Conservation (phyloP, 768 basidiomycete genomes). For the Pisolithus microcarpus region DNA sequence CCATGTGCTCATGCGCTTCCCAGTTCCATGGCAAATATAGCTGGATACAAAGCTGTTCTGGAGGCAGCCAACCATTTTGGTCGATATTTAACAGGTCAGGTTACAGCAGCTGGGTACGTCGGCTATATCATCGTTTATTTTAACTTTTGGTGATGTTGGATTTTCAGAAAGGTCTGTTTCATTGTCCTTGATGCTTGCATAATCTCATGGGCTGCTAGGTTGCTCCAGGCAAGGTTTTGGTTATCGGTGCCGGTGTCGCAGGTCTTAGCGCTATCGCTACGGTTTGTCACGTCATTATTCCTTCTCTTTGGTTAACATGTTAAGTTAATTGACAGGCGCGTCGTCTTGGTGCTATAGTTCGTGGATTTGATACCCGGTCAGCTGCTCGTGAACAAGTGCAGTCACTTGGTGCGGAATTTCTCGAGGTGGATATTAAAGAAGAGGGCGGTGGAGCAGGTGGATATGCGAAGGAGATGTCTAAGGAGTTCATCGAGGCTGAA, state of each 20-base stretch:
- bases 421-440: slow-evolving; percentile 76
- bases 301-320: background rate
- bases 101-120: slow-evolving; percentile 81
- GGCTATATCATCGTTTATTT: background rate
- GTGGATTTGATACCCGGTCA: slow-evolving; percentile 81
- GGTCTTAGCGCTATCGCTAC: slow-evolving; percentile 85
- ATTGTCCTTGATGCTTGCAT: background rate
- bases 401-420: slow-evolving; percentile 82
- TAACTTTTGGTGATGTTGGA: slow-evolving; percentile 1
- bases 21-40: slow-evolving; percentile 91
- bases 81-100: slow-evolving; percentile 84
- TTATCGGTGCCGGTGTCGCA: slow-evolving; percentile 86
- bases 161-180: slow-evolving; percentile 35
- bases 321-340: slow-evolving; percentile 44
- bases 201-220: slow-evolving; percentile 41
- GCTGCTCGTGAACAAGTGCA: slow-evolving; percentile 86
- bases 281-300: slow-evolving; percentile 27
- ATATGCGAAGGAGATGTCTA: slow-evolving; percentile 87
- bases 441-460: slow-evolving; percentile 79
- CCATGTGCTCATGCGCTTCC: background rate
- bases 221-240: slow-evolving; percentile 78
- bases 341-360: slow-evolving; percentile 80
- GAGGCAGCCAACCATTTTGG: slow-evolving; percentile 89
- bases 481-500: slow-evolving; percentile 82
- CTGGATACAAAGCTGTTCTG: slow-evolving; percentile 88